These are phyloP conservation scores for Neofusicoccum sp. DNA, from an alignment of 2,329 filamentous ascomycete genomes.

Conservation along the genomic window DNA sequence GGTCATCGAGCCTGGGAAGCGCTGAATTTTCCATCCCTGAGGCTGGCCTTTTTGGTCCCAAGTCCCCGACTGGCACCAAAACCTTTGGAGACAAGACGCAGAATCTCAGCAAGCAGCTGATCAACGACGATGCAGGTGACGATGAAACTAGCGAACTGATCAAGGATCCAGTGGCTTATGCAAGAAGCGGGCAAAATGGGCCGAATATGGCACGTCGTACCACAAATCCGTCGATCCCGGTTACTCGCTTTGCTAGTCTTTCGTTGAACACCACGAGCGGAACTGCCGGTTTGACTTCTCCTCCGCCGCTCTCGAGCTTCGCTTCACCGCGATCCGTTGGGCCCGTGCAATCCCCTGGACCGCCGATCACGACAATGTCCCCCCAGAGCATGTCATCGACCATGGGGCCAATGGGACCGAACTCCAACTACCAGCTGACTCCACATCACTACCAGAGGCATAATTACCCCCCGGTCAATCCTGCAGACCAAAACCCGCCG, in stretches of 20 bases:
- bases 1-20: constrained; percentile 55
- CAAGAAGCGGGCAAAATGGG: constrained; percentile 63
- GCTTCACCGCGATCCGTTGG: constrained; percentile 52
- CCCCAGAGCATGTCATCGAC: constrained; percentile 61
- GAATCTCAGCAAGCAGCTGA: constrained; percentile 67
- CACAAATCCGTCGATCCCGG: constrained; percentile 72
- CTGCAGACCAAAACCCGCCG: constrained; percentile 92
- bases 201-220: constrained; percentile 63
- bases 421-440: constrained; percentile 58
- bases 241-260: constrained; percentile 68
- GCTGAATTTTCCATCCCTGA: constrained; percentile 65
- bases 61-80: constrained; percentile 69
- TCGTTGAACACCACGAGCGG: constrained; percentile 69
- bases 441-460: constrained; percentile 62
- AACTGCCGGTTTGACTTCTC: constrained; percentile 49
- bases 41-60: constrained; percentile 67
- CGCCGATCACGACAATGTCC: constrained; percentile 43
- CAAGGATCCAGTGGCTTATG: constrained; percentile 71
- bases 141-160: constrained; percentile 74
- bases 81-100: constrained; percentile 60
- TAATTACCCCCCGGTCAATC: constrained; percentile 84
- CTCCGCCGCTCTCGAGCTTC: constrained; percentile 57
- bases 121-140: constrained; percentile 68
- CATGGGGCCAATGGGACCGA: constrained; percentile 52
- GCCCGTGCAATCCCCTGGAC: constrained; percentile 54